Evolutionary conservation across 192 early-diverging fungal genomes (phyloP), one percentile per base, ranked within the genome.

Genomic region (Dissophora globulifera): DNA sequence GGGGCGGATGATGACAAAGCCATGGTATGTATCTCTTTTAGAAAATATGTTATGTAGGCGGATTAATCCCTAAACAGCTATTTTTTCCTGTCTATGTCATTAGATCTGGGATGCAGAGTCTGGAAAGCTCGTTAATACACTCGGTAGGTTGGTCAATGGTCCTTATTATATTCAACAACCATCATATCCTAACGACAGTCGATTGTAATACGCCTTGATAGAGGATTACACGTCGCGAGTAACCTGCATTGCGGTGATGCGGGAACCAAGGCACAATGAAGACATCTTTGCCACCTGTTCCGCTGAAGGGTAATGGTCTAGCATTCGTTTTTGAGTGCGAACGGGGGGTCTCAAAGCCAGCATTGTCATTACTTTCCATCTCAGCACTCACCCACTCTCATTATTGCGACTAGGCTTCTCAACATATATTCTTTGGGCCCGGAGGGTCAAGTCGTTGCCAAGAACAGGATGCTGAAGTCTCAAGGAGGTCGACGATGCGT

Each of bases 211-310:
- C n/a, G n/a, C n/a, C n/a, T 40, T 49, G 41, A 6, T 51, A 60
- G 58, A 49, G 13, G 72, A 76, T 10, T 42, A 33, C 8, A 58
- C 15, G 2, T 66, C 50, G 2, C 25, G 23, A 0, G 58, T 76
- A 0, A 61, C 60, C 3, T 57, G 62, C 0, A 23, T 76, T 2
- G 72, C 72, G 9, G 40, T 67, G 17, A 20, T 67, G 1, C 57
- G 56, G 12, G 38, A 61, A 3, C 29, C 63, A 0, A 23, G 26
- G 9, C 3, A 61, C 13, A 33, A 27, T 9, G 31, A 67, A 15
- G 72, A 76, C 26, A 25, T 76, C 10, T 76, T 76, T 13, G 72
- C 72, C 22, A 51, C 72, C 0, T 66, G 72, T 25, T 67, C 72
- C 4, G 31, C 58, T 2, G 41, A 59, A 23, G 62, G 71, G 62